phyloP scores from a whole-genome alignment of 306 rosid species.

The Leucaena leucocephala region DNA sequence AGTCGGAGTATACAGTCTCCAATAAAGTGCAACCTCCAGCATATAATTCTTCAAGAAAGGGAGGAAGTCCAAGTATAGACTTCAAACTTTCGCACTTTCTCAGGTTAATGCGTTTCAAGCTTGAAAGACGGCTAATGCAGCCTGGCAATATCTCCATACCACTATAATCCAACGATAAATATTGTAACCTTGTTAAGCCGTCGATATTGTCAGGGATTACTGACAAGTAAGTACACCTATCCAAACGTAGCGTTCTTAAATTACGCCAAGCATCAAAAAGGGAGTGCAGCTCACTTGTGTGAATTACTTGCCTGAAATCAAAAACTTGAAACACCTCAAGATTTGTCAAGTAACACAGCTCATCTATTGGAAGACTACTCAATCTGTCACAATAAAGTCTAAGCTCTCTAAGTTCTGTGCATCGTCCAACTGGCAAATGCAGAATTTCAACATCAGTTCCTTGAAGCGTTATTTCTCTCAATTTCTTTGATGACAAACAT shows the following conservation, averaged over 20 bases:
- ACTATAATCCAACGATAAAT: too few species aligned
- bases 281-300: neutral
- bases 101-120: neutral
- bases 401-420: too few species aligned
- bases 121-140: neutral
- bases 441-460: too few species aligned
- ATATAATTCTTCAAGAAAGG: neutral
- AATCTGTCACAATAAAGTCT: too few species aligned
- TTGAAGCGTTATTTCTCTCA: too few species aligned
- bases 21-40: neutral
- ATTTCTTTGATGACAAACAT: too few species aligned
- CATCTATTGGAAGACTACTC: too few species aligned
- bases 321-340: too few species aligned
- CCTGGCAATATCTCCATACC: neutral
- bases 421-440: too few species aligned
- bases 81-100: neutral
- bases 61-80: neutral
- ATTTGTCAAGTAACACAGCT: too few species aligned
- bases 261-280: neutral
- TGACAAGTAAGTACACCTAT: neutral
- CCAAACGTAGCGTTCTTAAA: neutral
- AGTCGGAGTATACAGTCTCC: neutral
- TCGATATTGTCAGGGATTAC: neutral
- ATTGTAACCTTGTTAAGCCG: neutral
- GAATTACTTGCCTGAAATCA: too few species aligned